Evolutionary conservation across 129 eudicot species (phyloP), one percentile per base, ranked within the genome.

Genomic region (Lonicera japonica): DNA sequence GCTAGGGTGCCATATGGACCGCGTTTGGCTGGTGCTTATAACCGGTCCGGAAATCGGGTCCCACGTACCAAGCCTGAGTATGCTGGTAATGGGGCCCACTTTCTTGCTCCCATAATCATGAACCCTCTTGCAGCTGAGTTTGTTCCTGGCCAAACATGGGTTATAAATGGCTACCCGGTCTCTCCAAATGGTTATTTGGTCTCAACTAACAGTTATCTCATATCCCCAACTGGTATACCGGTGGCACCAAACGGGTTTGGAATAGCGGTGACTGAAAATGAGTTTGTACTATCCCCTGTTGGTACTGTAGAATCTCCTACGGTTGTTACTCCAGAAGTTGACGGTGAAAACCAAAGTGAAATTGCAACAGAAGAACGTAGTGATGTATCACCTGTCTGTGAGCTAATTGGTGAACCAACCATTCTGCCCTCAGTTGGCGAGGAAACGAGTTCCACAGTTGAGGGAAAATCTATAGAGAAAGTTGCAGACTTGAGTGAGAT

Each of bases 1-100:
- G 80, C 97, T 36, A 75, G 97, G 55, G 97, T 91, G 54, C 97
- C 97, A 21, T 91, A 91, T 21, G 97, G 97, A 16, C 97, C 97
- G 8, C 83, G 97, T 1, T 82, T 91, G 39, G 69, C 97, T 11
- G 97, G 96, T 34, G 97, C 80, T 1, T 86, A 79, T 57, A 87
- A 82, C 75, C 69, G 97, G 67, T 63, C 97, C n/a, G n/a, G n/a
- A 11, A 83, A 62, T 67, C 85, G 95, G 13, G 77, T 73, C 29
- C 75, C 80, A 17, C 89, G 94, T 45, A 79, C 40, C 50, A 90
- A 86, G 78, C 87, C 89, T 23, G 47, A 51, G n/a, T 75, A 74
- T 63, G n/a, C n/a, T n/a, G n/a, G n/a, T n/a, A n/a, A n/a, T n/a
- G n/a, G n/a, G n/a, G n/a, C n/a, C n/a, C 80, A 73, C 55, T 70